Conservation (phyloP, 2,329 filamentous ascomycete genomes). For the Cephalotrichum gorgonifer region DNA sequence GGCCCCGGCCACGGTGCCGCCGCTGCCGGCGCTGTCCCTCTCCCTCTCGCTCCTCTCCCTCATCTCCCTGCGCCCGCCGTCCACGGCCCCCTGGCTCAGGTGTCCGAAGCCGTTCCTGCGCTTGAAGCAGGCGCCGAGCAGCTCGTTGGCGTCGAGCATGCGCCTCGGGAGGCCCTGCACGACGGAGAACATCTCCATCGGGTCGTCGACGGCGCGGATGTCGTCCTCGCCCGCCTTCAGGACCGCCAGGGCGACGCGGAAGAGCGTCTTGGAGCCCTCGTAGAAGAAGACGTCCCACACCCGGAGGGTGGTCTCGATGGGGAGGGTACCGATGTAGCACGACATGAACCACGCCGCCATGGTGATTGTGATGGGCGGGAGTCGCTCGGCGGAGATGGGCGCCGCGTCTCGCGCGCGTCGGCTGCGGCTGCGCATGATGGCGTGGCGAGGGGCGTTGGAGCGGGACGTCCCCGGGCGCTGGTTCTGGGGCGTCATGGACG, state of each 20-base stretch:
- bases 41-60: conserved; percentile 42
- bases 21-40: conserved; percentile 6
- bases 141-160: conserved; percentile 68
- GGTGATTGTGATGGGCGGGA: conserved; percentile 85
- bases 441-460: too few relatives aligned
- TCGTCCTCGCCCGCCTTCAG: conserved; percentile 81
- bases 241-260: conserved; percentile 80
- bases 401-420: conserved; percentile 26
- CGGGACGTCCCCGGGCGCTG: conserved; percentile 8
- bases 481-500: background rate
- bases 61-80: conserved; percentile 62
- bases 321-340: conserved; percentile 84
- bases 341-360: conserved; percentile 98
- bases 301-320: conserved; percentile 81
- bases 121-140: conserved; percentile 77
- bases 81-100: conserved; percentile 72
- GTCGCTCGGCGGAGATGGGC: conserved; percentile 35
- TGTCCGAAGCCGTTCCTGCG: conserved; percentile 72
- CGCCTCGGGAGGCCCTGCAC: conserved; percentile 78
- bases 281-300: conserved; percentile 97
- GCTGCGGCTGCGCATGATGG: conserved; percentile 6
- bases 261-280: conserved; percentile 87
- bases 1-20: background rate
- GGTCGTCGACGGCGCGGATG: conserved; percentile 69
- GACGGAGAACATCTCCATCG: conserved; percentile 92